Percentiles rank a stretch among this genome's conserved stretches.
Evolutionary conservation across 352 stramenopile species (phyloP).

Genomic region (Globisporangium middletonii): DNA sequence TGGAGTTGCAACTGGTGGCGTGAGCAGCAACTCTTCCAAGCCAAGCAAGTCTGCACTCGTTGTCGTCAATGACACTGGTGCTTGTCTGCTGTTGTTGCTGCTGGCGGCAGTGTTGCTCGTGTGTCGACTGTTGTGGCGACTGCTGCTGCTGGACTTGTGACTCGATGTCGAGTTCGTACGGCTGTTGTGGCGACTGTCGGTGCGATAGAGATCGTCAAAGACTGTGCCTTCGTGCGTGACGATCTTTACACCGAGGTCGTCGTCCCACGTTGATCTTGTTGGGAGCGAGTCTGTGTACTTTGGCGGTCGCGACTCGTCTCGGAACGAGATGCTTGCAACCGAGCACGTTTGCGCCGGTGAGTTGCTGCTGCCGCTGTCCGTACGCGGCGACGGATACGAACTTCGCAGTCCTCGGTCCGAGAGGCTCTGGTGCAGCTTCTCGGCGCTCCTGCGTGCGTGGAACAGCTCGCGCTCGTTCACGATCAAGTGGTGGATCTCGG

Average conservation of each 20-base stretch:
- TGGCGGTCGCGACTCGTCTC: slow-evolving; percentile 16
- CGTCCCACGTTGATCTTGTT: slow-evolving; percentile 16
- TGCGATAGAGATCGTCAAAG: slow-evolving; percentile 13
- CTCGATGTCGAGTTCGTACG: not conserved
- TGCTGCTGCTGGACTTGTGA: too few species aligned
- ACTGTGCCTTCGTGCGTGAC: slow-evolving; percentile 34
- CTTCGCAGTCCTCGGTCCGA: slow-evolving; percentile 38
- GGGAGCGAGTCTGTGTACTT: slow-evolving; percentile 32
- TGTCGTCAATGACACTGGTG: not conserved
- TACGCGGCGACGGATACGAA: slow-evolving; percentile 16
- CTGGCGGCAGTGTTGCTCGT: not conserved
- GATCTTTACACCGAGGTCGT: slow-evolving; percentile 38
- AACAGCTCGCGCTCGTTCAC: slow-evolving; percentile 47
- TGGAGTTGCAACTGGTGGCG: not conserved
- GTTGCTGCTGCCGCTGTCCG: slow-evolving; percentile 2
- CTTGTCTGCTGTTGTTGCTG: not conserved
- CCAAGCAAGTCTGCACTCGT: slow-evolving; percentile 26
- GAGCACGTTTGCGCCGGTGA: not conserved
- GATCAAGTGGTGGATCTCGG: slow-evolving; percentile 43
- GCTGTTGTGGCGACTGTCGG: slow-evolving; percentile 2
- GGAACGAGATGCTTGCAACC: slow-evolving; percentile 8
- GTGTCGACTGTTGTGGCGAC: not conserved
- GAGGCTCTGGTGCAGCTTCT: slow-evolving; percentile 54
- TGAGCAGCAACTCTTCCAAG: slow-evolving; percentile 20
- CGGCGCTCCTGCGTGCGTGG: slow-evolving; percentile 30